phyloP scores from a whole-genome alignment of 2,329 filamentous ascomycete genomes.

The Ceratocystis cacaofunesta region DNA sequence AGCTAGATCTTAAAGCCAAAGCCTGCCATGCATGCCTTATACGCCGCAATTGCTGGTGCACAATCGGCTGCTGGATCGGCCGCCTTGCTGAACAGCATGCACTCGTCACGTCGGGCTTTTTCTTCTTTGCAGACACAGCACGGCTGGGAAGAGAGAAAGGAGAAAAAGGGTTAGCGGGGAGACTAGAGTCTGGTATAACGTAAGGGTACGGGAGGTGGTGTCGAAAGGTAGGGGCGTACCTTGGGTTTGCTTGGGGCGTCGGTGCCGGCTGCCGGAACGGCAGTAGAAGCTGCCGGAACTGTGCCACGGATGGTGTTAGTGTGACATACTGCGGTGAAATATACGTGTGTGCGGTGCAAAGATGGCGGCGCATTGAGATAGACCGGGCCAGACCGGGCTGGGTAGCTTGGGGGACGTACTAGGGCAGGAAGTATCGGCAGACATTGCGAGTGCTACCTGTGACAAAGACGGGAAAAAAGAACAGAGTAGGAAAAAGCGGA shows the following conservation, averaged over 20 bases:
- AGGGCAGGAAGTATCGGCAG: background rate
- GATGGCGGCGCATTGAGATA: background rate
- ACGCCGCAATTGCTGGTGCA: constrained; percentile 65
- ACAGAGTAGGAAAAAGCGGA: too few species aligned
- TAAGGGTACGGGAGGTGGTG: too few species aligned
- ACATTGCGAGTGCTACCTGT: background rate
- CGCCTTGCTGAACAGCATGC: constrained; percentile 90
- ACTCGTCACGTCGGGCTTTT: constrained; percentile 85
- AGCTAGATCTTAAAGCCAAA: constrained; percentile 66
- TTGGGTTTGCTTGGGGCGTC: constrained; percentile 16
- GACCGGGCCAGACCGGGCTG: background rate
- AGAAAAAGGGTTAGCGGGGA: background rate
- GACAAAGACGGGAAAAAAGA: background rate
- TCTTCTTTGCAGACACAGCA: constrained; percentile 97
- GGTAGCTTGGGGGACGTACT: background rate
- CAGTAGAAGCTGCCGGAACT: constrained; percentile 24
- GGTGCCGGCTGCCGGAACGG: constrained; percentile 30
- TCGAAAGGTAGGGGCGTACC: constrained; percentile 6
- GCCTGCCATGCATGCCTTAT: constrained; percentile 81
- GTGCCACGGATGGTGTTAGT: background rate
- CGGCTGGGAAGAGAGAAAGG: constrained; percentile 40
- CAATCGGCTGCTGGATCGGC: constrained; percentile 75
- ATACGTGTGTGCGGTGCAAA: background rate
- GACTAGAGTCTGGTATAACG: too few species aligned
- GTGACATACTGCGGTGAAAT: background rate